Percentiles rank a stretch among this genome's conserved stretches.
These are phyloP conservation scores for Kodamaea kakaduensis DNA, from an alignment of 805 yeast genomes.

Conservation along the genomic window DNA sequence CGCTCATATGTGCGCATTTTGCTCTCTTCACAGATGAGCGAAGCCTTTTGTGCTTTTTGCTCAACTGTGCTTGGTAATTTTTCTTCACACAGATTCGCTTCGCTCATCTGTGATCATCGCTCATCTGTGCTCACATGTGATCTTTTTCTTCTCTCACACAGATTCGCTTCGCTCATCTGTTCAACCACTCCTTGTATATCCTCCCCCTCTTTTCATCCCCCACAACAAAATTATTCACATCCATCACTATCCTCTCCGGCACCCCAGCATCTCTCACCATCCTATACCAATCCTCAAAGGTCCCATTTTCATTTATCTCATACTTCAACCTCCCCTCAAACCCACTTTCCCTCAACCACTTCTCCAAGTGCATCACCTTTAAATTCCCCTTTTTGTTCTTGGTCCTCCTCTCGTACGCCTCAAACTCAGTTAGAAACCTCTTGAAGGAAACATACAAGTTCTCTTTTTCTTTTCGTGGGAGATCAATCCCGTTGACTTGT, in stretches of 20 bases:
- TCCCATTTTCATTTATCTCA: background rate
- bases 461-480: constrained; percentile 20
- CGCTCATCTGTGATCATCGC: no score
- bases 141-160: no score
- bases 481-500: constrained; percentile 12
- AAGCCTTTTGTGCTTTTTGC: no score
- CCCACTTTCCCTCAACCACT: constrained; percentile 16
- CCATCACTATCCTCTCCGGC: constrained; percentile 17
- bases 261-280: constrained; percentile 1
- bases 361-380: constrained; percentile 25
- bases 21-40: no score
- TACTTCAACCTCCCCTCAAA: constrained; percentile 7
- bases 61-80: no score
- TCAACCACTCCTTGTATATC: constrained; percentile 17
- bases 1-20: no score
- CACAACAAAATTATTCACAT: constrained; percentile 32
- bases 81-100: no score
- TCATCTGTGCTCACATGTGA: no score
- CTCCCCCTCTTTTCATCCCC: constrained; percentile 38
- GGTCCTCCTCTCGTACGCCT: constrained; percentile 24
- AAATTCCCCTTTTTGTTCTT: constrained; percentile 17
- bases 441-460: constrained; percentile 24
- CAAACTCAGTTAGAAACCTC: constrained; percentile 25
- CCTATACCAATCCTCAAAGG: constrained; percentile 5
- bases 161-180: no score